phyloP scores from a whole-genome alignment of 202 grass and related monocot species.

The Setaria viridis region DNA sequence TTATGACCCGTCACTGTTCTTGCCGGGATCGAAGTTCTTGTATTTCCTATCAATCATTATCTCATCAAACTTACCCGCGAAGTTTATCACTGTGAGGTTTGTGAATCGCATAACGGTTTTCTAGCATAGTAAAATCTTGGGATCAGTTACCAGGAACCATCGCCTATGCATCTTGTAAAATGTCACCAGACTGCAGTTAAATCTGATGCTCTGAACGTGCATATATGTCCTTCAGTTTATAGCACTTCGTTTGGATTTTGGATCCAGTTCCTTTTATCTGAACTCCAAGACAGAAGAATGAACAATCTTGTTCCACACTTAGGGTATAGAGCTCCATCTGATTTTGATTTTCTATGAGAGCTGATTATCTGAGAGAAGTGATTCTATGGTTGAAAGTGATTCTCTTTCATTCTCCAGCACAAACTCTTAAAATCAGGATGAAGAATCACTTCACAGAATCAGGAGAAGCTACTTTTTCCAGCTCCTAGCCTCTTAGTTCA shows the following conservation, averaged over 20 bases:
- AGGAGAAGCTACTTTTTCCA: no score
- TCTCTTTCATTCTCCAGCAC: no score
- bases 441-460: no score
- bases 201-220: not conserved
- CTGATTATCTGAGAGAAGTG: no score
- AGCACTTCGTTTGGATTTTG: not conserved
- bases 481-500: no score
- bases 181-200: not conserved
- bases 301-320: not conserved
- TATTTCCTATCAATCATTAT: conserved; percentile 1
- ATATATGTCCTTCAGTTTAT: not conserved
- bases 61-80: not conserved
- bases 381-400: no score
- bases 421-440: no score
- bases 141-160: not conserved
- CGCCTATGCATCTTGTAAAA: not conserved
- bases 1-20: not conserved
- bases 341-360: no score
- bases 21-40: not conserved
- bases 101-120: not conserved
- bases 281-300: not conserved
- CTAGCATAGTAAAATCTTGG: not conserved
- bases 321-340: no score
- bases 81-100: not conserved
- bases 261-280: not conserved